Evolutionary conservation across 768 basidiomycete species (phyloP), one percentile per base, ranked within the genome.

Genomic region (Russula lepida): DNA sequence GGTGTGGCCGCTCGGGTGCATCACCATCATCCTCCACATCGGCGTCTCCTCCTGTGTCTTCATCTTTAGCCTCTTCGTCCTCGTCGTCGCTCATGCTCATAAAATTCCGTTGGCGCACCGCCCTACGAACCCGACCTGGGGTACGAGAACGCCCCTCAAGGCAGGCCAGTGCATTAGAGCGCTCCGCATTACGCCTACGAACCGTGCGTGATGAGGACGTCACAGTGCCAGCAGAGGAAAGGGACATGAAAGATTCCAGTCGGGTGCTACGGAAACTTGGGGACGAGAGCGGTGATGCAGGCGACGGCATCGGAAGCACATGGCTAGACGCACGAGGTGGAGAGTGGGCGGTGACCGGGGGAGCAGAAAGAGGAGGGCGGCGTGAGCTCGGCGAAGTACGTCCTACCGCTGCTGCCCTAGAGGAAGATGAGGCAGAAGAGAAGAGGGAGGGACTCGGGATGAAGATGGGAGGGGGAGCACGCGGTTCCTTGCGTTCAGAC

Each of bases 51-150:
- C 49, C 67, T 5, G 43, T 35, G 13, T 64, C 62, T 2, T 46
- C n/a, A 6, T 46, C 35, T 21, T 60, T 58, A 15, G 46, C 58
- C 30, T 72, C 76, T 5, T 79, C 79, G 52, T 80, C 80, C 25
- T 84, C 84, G 62, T 86, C 84, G 65, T 87, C 85, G 54, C 75
- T 79, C 78, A 85, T 80, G 73, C 76, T 82, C 81, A 86, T 86
- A 66, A 86, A 86, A 69, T 85, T 85, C 30, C 70, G 67, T 52
- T 73, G 70, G 11, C 70, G 69, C 21, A 64, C 41, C 6, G 64
- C n/a, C 30, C 67, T 53, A 1, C 68, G 51, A 6, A 68, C 59
- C 23, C 70, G 70, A 59, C 64, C 60, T 32, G 61, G 69, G 6
- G 62, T 66, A 32, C 68, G 63, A 1, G 69, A 71, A 33, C 79